phyloP scores from a whole-genome alignment of 345 rosid species.

The Psidium guajava region DNA sequence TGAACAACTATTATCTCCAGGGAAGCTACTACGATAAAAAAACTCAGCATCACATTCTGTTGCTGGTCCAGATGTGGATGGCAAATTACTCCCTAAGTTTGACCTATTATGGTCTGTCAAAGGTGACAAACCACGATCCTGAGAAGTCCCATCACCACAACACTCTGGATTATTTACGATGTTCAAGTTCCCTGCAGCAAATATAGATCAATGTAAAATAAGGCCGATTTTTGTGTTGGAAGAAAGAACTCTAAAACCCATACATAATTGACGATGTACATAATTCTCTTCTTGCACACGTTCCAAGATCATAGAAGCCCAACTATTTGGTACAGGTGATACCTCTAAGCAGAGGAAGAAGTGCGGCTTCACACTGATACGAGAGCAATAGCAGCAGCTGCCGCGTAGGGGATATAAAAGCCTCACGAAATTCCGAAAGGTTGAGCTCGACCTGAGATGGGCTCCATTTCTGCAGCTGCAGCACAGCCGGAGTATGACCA shows the following conservation, averaged over 20 bases:
- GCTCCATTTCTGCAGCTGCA: conserved; percentile 79
- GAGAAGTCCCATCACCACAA: conserved; percentile 15
- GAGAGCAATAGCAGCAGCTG: conserved; percentile 57
- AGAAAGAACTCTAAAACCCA: not conserved
- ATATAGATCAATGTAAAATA: not conserved
- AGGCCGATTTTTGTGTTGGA: not conserved
- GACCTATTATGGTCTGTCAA: conserved; percentile 18
- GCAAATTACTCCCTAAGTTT: conserved; percentile 29
- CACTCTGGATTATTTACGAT: conserved; percentile 15
- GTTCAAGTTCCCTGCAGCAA: conserved; percentile 7
- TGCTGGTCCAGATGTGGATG: conserved; percentile 40
- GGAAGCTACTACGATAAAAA: conserved; percentile 20
- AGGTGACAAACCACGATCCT: conserved; percentile 23
- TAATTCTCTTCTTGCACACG: not conserved
- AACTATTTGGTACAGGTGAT: not conserved
- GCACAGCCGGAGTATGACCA: conserved; percentile 39
- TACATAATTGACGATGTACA: not conserved
- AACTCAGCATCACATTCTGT: conserved; percentile 28
- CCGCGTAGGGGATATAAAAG: conserved; percentile 84
- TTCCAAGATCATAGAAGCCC: not conserved
- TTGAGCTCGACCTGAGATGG: conserved; percentile 43
- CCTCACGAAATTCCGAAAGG: conserved; percentile 77
- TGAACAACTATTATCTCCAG: conserved; percentile 29
- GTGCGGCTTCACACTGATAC: conserved; percentile 50
- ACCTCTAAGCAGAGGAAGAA: conserved; percentile 71